These are phyloP conservation scores for Tulasnella sp. DNA, from an alignment of 768 basidiomycete species.

Conservation along the genomic window DNA sequence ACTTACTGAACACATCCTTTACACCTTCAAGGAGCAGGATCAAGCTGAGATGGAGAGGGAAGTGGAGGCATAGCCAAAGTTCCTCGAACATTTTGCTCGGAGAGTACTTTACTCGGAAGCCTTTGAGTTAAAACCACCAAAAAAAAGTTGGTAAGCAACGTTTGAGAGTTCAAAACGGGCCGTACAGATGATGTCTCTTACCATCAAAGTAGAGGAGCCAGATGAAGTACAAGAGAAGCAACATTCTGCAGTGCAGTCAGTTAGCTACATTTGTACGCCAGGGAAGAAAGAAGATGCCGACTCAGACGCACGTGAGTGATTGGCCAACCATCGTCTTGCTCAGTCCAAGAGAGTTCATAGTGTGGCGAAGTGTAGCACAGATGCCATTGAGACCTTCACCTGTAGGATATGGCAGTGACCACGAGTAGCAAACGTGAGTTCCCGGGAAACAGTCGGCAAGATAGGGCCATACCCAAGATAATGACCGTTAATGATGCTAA, in stretches of 20 bases:
- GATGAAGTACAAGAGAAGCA: not conserved
- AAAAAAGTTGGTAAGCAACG: not conserved
- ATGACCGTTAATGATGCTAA: not conserved
- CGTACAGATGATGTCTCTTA: not conserved
- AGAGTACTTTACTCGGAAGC: not conserved
- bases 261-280: not conserved
- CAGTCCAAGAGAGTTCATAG: not conserved
- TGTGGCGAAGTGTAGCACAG: not conserved
- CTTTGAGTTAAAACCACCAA: not conserved
- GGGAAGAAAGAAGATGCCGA: not conserved
- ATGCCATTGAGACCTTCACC: constrained; percentile 1
- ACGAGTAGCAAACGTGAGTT: not conserved
- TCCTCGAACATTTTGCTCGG: not conserved
- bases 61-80: not conserved
- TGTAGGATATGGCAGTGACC: not conserved
- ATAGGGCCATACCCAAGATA: not conserved
- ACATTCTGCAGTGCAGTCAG: not conserved
- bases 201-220: not conserved
- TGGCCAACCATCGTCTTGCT: not conserved
- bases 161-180: not conserved
- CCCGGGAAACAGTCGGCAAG: not conserved
- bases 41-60: not conserved
- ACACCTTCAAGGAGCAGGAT: not conserved
- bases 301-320: not conserved
- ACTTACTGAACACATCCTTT: not conserved